phyloP scores from a whole-genome alignment of 805 yeast genomes.

The Metschnikowia rubicola region DNA sequence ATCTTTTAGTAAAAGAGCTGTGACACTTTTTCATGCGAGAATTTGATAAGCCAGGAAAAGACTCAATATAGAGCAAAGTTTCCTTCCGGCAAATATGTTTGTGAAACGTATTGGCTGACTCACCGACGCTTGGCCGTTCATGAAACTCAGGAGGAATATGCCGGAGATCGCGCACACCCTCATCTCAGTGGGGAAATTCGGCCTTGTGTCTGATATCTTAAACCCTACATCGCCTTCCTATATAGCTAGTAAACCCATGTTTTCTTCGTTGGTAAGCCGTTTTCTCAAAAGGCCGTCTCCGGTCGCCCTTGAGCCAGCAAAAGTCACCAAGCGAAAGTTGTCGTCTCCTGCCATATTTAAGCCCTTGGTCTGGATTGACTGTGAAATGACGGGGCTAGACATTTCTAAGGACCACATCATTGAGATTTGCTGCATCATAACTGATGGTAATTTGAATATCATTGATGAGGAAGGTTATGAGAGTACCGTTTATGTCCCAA shows the following conservation, averaged over 20 bases:
- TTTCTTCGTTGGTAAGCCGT: constrained; percentile 11
- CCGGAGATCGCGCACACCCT: constrained; percentile 4
- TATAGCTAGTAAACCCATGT: constrained; percentile 6
- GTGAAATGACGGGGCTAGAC: constrained; percentile 97
- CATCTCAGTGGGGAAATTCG: not conserved
- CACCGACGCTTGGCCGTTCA: not conserved
- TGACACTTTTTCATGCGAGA: too few relatives aligned
- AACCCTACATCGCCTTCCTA: not conserved
- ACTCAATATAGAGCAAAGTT: too few relatives aligned
- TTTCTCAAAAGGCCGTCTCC: constrained; percentile 10
- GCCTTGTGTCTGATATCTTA: too few relatives aligned
- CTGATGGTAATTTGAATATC: constrained; percentile 75
- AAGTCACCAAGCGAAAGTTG: constrained; percentile 10
- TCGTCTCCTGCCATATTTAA: constrained; percentile 16
- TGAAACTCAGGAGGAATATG: not conserved
- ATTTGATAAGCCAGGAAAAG: too few relatives aligned
- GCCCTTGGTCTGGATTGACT: constrained; percentile 88
- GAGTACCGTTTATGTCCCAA: constrained; percentile 69
- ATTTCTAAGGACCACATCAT: constrained; percentile 77
- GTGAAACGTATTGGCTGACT: too few relatives aligned
- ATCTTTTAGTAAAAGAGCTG: too few relatives aligned
- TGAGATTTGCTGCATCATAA: constrained; percentile 86
- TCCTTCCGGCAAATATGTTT: too few relatives aligned
- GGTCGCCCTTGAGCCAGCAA: constrained; percentile 9
- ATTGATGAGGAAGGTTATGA: constrained; percentile 75